Base-by-base conservation (phyloP, 2,329 filamentous ascomycete genomes). In the Clarireedia monteithiana region DNA sequence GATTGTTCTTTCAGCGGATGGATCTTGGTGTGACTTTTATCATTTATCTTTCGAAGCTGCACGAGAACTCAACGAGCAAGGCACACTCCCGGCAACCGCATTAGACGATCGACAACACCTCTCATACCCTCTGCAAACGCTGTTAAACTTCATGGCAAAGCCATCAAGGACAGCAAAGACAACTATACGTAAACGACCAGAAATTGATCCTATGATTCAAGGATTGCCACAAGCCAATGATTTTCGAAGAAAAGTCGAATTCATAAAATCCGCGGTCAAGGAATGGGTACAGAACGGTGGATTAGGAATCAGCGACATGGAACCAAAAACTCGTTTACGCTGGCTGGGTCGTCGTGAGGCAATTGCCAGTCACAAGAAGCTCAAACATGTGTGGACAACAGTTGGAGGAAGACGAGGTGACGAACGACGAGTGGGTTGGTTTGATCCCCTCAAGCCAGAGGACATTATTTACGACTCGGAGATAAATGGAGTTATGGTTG, bases 11-110 rank as follows among this genome's bases (percentile, higher is more conserved):
- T 88, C 89, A 57, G 74, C 85, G 1, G 81, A 86, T 30, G 88
- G 86, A n/a, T 82, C 79, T 1, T 86, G 84, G 77, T 86, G 87
- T 63, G 86, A 89, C 67, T 89, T 91, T 67, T 88, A 88, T 73
- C 85, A 89, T 65, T 80, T 91, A 20, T 82, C 86, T 0, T 74
- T 82, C n/a, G 82, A 86, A 57, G 88, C 87, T 0, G 83, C 86
- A 2, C 75, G 81, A 61, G 79, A 83, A 40, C 79, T 92, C 10
- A 77, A 81, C 3, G 72, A 77, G 30, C 83, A 82, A 1, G 84
- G 85, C 55, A 80, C 82, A n/a, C 81, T 90, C 50, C 81, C 83
- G 48, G 80, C 87, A 60, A 78, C 84, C n/a, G 85, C 85, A 4
- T 78, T 88, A 17, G 84, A 87, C 64, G 81, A 85, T 60, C 82